Evolutionary conservation across 2,329 filamentous ascomycete genomes (phyloP), one percentile per base, ranked within the genome.

Genomic region (Chrysoporthe austroafricana): DNA sequence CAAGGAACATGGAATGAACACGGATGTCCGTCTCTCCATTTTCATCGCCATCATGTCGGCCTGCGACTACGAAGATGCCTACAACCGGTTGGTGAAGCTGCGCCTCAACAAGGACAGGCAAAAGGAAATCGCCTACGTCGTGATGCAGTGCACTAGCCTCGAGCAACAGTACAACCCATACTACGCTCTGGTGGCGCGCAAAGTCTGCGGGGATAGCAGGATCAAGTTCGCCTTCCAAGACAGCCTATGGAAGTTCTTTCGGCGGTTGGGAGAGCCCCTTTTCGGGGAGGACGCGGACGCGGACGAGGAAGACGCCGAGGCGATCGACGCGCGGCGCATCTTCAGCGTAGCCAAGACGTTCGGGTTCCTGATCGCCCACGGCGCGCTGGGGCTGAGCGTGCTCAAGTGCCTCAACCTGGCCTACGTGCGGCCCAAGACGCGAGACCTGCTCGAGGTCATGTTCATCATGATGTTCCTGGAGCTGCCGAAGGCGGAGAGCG

Each of bases 1-100:
- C 16, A 87, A 88, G 67, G 87, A 91, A 58, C 91, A 96, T 71
- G 90, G 93, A 26, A 93, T 97, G 87, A 96, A 93, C 76, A 97
- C 93, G 0, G 89, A 93, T 67, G 86, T 96, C 26, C 90, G 94
- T 58, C 88, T 93, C 64, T 92, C 93, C n/a, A 97, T 99, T 69
- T 99, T 99, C 78, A 87, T 96, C 44, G 90, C 94, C 4, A 89
- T 99, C 69, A 91, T 97, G 84, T 94, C 92, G 13, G 92, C 93
- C 0, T 87, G 86, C 11, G 93, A 97, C 76, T 93, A 87, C 76
- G 90, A 94, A 72, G 93, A 98, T 74, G 96, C 94, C 0, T 90
- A 94, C 73, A 81, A 90, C 11, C 91, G 94, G 21, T 84, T 97
- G 8, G 82, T 90, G 68, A 96, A 96, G 76, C 86, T 99, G 11